Evolutionary conservation across 2,329 filamentous ascomycete genomes (phyloP), one percentile per base, ranked within the genome.

Genomic region (Ophiobolus disseminans): DNA sequence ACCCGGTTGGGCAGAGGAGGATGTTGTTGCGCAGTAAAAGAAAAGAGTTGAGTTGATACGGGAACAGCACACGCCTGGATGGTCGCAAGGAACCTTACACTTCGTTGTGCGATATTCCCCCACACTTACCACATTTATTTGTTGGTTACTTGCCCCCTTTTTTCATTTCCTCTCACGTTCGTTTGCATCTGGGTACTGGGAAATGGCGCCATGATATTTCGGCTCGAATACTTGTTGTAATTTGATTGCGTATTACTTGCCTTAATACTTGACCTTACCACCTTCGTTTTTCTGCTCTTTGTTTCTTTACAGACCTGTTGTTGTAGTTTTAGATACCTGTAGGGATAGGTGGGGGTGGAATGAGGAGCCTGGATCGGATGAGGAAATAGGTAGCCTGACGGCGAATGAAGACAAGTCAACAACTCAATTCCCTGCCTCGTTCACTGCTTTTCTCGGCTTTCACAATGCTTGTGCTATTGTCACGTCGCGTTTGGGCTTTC

Each of bases 1-100:
- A 45, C 81, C 80, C 13, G 84, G 83, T 41, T 86, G 84, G 83
- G 83, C 82, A 48, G 83, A 86, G 70, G 83, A 86, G 70, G 83
- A 86, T 64, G 79, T 84, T 53, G 79, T 80, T 52, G 80, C 80
- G 17, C 82, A 83, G 76, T 73, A 69, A 60, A 45, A 26, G 36
- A 32, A 26, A 26, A 30, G 22, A 31, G n/a, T n/a, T n/a, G n/a
- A n/a, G n/a, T n/a, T 37, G 17, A 36, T 34, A 30, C 13, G 37
- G 45, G n/a, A 43, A 25, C 9, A 22, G 20, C 17, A 38, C 21
- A 38, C 19, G 35, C 13, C 34, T 5, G 7, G 21, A 32, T 14
- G 8, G n/a, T 16, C 4, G n/a, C 19, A 31, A 37, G 37, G 30
- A 37, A 5, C 28, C 54, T 54, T 63, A 56, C 55, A 55, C 60